phyloP scores from a whole-genome alignment of 306 rosid species.

The Fragaria ananassa region DNA sequence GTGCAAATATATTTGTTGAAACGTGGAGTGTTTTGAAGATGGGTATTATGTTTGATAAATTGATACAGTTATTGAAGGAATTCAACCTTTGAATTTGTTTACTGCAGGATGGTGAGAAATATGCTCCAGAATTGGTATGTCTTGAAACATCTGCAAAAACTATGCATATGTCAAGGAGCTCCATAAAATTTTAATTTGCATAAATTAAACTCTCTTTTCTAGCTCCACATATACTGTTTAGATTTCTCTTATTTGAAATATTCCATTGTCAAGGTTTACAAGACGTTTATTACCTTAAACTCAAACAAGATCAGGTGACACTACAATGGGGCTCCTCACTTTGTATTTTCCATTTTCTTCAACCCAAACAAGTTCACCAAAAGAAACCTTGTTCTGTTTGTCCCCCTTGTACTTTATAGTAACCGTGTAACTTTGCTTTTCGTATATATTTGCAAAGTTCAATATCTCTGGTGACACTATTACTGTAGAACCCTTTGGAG shows the following conservation, averaged over 20 bases:
- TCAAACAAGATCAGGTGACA: conserved; percentile 4
- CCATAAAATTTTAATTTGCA: too few relatives aligned
- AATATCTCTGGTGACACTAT: conserved; percentile 36
- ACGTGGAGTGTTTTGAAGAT: too few relatives aligned
- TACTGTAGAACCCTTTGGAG: conserved; percentile 36
- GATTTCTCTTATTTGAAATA: not conserved
- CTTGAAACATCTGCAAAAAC: too few relatives aligned
- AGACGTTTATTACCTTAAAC: not conserved
- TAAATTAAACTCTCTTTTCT: not conserved
- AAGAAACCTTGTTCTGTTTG: not conserved
- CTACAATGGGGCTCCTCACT: conserved; percentile 30
- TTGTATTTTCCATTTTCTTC: conserved; percentile 27
- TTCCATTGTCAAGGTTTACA: not conserved
- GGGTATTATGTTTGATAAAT: too few relatives aligned
- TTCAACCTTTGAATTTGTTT: too few relatives aligned
- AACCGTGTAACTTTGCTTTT: conserved; percentile 37
- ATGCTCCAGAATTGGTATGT: too few relatives aligned
- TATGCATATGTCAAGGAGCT: too few relatives aligned
- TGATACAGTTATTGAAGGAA: too few relatives aligned
- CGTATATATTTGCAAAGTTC: conserved; percentile 30
- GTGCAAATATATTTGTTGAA: too few relatives aligned
- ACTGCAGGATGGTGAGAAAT: too few relatives aligned
- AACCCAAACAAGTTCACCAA: conserved; percentile 29
- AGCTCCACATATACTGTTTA: not conserved
- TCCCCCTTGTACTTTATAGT: conserved; percentile 7